Evolutionary conservation across 257 asterid species (phyloP).

Genomic region (Solanum phureja): DNA sequence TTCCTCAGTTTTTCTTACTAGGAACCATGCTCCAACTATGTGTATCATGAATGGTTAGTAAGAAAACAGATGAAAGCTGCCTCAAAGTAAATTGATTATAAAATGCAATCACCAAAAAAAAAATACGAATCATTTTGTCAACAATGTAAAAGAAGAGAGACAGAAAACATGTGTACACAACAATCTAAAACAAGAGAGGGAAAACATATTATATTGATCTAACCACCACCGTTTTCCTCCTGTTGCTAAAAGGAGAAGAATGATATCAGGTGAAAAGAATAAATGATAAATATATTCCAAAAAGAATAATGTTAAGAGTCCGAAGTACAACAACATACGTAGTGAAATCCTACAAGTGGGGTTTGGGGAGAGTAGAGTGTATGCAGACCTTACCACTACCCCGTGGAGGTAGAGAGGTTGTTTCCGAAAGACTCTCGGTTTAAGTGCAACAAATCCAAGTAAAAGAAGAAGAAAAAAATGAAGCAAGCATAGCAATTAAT

Average conservation of each 20-base stretch:
- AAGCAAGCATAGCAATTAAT: not conserved
- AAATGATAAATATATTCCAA: not conserved
- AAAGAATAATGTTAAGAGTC: not conserved
- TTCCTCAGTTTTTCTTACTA: constrained; percentile 18
- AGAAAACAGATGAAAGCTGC: not conserved
- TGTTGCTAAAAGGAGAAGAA: not conserved
- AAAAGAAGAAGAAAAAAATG: not conserved
- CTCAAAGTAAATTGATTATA: not conserved
- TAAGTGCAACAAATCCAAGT: not conserved
- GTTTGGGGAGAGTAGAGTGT: not conserved
- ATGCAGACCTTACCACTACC: not conserved
- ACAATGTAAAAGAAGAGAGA: not conserved
- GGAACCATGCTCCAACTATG: constrained; percentile 54
- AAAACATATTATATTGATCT: not conserved
- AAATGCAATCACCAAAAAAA: not conserved
- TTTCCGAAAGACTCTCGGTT: not conserved
- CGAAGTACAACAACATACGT: not conserved
- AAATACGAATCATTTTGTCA: not conserved
- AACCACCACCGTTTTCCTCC: not conserved
- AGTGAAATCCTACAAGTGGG: not conserved
- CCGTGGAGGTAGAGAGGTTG: not conserved
- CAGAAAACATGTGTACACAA: not conserved
- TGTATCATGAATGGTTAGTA: not conserved
- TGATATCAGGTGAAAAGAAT: not conserved
- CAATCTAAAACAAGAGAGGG: not conserved